Percentiles rank a stretch among this genome's conserved stretches.
Evolutionary conservation across 1,284 basidiomycete species (phyloP).

Genomic region (Cutaneotrichosporon arboriforme): DNA sequence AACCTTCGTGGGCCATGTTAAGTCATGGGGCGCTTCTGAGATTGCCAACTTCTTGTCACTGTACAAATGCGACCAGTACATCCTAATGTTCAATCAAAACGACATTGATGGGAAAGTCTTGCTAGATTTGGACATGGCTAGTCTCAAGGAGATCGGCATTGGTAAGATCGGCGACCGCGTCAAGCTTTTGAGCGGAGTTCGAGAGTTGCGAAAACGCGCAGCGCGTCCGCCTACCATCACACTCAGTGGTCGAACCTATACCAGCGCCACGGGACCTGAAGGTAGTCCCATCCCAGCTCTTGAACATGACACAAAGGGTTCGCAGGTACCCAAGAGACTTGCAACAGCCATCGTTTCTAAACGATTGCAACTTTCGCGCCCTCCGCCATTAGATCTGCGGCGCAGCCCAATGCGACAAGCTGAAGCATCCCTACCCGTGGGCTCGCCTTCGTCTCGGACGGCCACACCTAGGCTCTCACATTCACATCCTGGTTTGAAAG

Average conservation of each 20-base stretch:
- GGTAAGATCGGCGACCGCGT: constrained; percentile 81
- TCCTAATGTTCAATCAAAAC: constrained; percentile 65
- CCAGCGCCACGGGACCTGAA: neutral
- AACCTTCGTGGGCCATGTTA: constrained; percentile 33
- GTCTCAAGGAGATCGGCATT: constrained; percentile 82
- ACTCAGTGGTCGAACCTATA: neutral
- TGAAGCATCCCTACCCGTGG: neutral
- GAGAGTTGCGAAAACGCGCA: constrained; percentile 58
- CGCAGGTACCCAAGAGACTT: constrained; percentile 16
- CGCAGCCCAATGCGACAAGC: neutral
- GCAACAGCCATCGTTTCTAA: constrained; percentile 7
- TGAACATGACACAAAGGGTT: constrained; percentile 3
- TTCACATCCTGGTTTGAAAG: constrained; percentile 8
- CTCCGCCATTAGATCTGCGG: constrained; percentile 17
- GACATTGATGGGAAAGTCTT: constrained; percentile 85
- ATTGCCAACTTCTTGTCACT: constrained; percentile 35
- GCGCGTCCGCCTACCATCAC: constrained; percentile 6
- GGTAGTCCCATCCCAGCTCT: neutral
- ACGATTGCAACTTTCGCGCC: constrained; percentile 26
- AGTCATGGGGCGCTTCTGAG: constrained; percentile 34
- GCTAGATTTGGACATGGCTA: constrained; percentile 77
- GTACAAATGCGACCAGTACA: constrained; percentile 63
- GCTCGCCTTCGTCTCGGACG: constrained; percentile 3
- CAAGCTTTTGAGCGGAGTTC: constrained; percentile 76
- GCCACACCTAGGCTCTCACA: constrained; percentile 11